Percentiles rank a stretch among this genome's conserved stretches.
Evolutionary conservation across 192 early-diverging fungal genomes (phyloP).

Genomic region (Linnemannia schmuckeri): DNA sequence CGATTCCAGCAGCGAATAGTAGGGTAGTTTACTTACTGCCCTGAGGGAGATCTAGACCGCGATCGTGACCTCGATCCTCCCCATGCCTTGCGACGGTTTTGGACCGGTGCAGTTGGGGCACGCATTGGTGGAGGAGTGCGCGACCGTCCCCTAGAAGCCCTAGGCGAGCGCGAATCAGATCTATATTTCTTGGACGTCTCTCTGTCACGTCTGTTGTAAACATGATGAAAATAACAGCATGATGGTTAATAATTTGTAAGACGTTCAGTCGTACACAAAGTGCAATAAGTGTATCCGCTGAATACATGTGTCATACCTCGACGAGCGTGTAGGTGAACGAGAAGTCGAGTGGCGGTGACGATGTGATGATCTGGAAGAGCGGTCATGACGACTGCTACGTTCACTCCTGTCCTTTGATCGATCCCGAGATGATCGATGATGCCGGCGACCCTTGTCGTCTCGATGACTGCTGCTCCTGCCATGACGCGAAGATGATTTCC

Average conservation of each 20-base stretch:
- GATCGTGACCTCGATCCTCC: neutral
- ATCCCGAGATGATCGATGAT: constrained; percentile 6
- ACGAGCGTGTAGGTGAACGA: constrained; percentile 9
- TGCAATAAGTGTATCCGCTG: too few relatives aligned
- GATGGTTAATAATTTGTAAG: neutral
- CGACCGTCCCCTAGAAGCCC: constrained; percentile 13
- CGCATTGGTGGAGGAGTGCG: constrained; percentile 12
- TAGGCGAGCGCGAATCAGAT: constrained; percentile 24
- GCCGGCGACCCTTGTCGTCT: neutral
- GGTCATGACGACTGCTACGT: neutral
- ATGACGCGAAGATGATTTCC: constrained; percentile 28
- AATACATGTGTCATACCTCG: constrained; percentile 9
- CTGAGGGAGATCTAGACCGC: neutral
- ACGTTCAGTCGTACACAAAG: too few relatives aligned
- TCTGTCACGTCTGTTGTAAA: neutral
- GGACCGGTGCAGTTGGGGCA: neutral
- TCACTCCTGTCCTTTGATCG: constrained; percentile 10
- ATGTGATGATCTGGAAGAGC: constrained; percentile 6
- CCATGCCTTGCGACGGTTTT: neutral
- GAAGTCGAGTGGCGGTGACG: constrained; percentile 9
- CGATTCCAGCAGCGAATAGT: too few relatives aligned
- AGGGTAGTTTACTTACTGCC: neutral
- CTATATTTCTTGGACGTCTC: neutral
- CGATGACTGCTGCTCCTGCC: constrained; percentile 9
- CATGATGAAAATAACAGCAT: neutral